Base-by-base conservation (phyloP, 306 rosid genomes). In the Rosa lucieae region DNA sequence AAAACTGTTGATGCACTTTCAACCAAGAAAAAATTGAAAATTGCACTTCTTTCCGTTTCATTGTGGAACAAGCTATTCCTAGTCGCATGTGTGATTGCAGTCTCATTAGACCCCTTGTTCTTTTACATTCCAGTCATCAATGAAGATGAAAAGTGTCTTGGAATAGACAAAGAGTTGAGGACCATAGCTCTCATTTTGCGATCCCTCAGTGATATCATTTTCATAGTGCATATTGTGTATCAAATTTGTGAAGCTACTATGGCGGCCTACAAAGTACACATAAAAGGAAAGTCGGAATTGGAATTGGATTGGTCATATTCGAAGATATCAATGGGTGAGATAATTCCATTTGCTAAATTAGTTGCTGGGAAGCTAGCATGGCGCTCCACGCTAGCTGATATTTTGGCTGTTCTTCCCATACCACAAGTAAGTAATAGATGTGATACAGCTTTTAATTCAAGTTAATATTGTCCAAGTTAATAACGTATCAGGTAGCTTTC, bases 91-190 rank as follows among this genome's bases (percentile, higher is more conserved):
- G 48, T 82, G 26, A 37, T 82, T 73, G 85, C 82, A 32, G 85
- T 82, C 39, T 72, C 79, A 15, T 21, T 73, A 75, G 85, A 78
- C 61, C 85, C 82, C 3, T 73, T 78, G 82, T 82, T 82, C 85
- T 73, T 82, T 15, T 82, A 82, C 67, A 78, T 82, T 63, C 85
- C 85, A 17, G 52, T 78, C 42, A 55, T 82, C 10, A 15, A 73
- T 43, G 58, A 66, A 5, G 6, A 55, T 1, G 7, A 44, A 42
- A 82, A 78, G 47, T 82, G 85, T 26, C 79, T 82, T 44, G 79
- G 62, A 47, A 18, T 78, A 70, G 85, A 82, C 75, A 20, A 23
- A 46, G 29, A 67, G 66, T 52, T 82, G 61, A 55, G 26, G 23
- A 55, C 42, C 13, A 43, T 59, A 8, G 82, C 85, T 21, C 75